Base-by-base conservation (phyloP, 345 rosid species). In the Erysimum cheiranthoides region DNA sequence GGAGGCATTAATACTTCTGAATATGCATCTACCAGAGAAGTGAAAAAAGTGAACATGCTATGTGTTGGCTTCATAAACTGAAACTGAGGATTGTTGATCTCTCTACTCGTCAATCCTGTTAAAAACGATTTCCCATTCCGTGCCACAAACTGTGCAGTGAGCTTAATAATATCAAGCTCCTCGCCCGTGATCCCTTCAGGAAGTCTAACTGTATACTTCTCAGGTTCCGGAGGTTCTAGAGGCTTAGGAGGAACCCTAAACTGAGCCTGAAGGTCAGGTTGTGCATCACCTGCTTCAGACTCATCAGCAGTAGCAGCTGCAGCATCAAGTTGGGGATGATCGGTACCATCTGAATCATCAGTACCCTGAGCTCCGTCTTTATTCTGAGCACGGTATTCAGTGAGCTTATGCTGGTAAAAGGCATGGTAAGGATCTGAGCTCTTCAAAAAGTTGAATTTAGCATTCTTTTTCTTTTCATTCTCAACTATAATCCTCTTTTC, bases 11-110 rank as follows among this genome's bases (percentile, higher is more conserved):
- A 80, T 13, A 92, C 93, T 65, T 88, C 91, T 0, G 89, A 87
- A 76, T 90, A 90, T 0, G 91, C 91, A 86, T 92, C 96, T 10
- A 91, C 96, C 64, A 90, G 88, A 51, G 83, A 75, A 25, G 92
- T 90, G 73, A 92, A 89, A 74, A 90, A 89, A 43, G 82, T 78
- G 75, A 87, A 92, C 96, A 92, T 85, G 64, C 96, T 90, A 74
- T 90, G 97, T n/a, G 89, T 88, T 42, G 96, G 92, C 88, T 89
- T 90, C 85, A 90, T 74, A 79, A 92, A 92, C 60, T 90, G 90
- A 75, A 92, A 92, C 83, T 81, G 92, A 35, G 85, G 90, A 81
- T 87, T 90, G 73, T 84, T 90, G 60, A 74, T 82, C 84, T 92
- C 97, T 76, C 93, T 82, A 76, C 85, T 87, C 5, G 88, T 85